A percentile compares a stretch with the other conserved stretches of the same genome.
These are phyloP conservation scores for Elsinoe perseae DNA, from an alignment of 2,329 filamentous ascomycete genomes.

Conservation along the genomic window DNA sequence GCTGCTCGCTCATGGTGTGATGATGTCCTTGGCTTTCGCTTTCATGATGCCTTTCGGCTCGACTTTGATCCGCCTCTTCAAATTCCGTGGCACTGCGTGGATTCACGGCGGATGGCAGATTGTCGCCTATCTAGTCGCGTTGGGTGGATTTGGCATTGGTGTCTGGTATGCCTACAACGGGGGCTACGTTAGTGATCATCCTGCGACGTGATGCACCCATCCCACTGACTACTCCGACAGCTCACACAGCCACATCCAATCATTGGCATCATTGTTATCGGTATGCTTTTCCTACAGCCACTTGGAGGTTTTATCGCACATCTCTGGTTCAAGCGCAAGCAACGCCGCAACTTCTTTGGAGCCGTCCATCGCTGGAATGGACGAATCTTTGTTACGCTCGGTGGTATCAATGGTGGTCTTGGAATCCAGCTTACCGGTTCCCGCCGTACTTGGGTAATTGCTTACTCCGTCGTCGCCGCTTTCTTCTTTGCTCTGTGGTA, in stretches of 20 bases:
- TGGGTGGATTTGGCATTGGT: conserved; percentile 34
- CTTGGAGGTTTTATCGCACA: conserved; percentile 51
- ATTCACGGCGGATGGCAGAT: conserved; percentile 36
- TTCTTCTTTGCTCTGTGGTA: conserved; percentile 14
- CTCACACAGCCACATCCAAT: conserved; percentile 44
- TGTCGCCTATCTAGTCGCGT: conserved; percentile 30
- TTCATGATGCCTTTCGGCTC: conserved; percentile 31
- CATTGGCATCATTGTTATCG: conserved; percentile 49
- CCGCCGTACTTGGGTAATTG: conserved; percentile 2
- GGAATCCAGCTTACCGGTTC: conserved; percentile 43
- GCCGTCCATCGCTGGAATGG: conserved; percentile 44
- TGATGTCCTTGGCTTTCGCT: conserved; percentile 30
- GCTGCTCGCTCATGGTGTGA: conserved; percentile 24
- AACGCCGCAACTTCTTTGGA: conserved; percentile 11
- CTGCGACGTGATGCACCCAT: background rate
- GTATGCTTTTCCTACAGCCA: conserved; percentile 47
- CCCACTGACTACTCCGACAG: background rate
- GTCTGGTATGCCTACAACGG: conserved; percentile 33
- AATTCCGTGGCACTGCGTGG: conserved; percentile 27
- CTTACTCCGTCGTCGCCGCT: conserved; percentile 11
- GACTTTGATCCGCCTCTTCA: conserved; percentile 32
- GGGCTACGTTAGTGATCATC: conserved; percentile 28
- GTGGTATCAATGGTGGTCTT: conserved; percentile 51
- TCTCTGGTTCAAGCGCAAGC: conserved; percentile 42
- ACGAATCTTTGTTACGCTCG: conserved; percentile 42